phyloP scores from a whole-genome alignment of 257 asterid species.

The Gentiana macrophylla region DNA sequence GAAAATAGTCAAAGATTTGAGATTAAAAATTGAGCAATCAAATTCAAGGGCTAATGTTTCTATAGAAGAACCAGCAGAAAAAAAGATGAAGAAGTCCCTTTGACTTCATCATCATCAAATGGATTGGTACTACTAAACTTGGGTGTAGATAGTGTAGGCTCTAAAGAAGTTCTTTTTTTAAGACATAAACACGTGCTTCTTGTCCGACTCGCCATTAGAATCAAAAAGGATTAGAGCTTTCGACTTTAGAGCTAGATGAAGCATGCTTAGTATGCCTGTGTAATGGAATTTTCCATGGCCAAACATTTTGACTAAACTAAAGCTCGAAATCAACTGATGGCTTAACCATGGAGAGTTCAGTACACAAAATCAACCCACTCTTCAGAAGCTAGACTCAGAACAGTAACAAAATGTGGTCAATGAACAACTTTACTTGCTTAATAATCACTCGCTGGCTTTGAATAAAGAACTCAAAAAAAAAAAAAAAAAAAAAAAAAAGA shows the following conservation, averaged over 20 bases:
- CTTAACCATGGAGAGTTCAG: conserved; percentile 8
- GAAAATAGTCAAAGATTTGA: too few relatives aligned
- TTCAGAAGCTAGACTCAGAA: conserved; percentile 2
- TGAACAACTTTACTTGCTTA: not conserved
- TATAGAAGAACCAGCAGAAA: conserved; percentile 27
- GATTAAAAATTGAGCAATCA: too few relatives aligned
- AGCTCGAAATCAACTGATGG: conserved; percentile 7
- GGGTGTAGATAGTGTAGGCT: conserved; percentile 32
- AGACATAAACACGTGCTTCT: conserved; percentile 31
- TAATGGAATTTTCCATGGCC: conserved; percentile 56
- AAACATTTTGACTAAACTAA: conserved; percentile 35
- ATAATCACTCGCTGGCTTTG: not conserved
- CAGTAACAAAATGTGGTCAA: not conserved
- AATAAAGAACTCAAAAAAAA: not conserved
- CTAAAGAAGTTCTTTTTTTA: conserved; percentile 48
- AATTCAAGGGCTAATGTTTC: conserved; percentile 14
- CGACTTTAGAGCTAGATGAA: conserved; percentile 19
- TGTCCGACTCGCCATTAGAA: conserved; percentile 55
- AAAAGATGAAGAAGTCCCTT: conserved; percentile 32
- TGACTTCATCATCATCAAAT: conserved; percentile 49
- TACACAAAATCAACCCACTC: conserved; percentile 2
- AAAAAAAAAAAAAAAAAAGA: not conserved
- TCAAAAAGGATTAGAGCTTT: conserved; percentile 61
- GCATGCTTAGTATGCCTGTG: conserved; percentile 36
- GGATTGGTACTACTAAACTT: conserved; percentile 35